These are phyloP conservation scores for Exophiala phaeomuriformis DNA, from an alignment of 2,329 filamentous ascomycete species.

Conservation along the genomic window DNA sequence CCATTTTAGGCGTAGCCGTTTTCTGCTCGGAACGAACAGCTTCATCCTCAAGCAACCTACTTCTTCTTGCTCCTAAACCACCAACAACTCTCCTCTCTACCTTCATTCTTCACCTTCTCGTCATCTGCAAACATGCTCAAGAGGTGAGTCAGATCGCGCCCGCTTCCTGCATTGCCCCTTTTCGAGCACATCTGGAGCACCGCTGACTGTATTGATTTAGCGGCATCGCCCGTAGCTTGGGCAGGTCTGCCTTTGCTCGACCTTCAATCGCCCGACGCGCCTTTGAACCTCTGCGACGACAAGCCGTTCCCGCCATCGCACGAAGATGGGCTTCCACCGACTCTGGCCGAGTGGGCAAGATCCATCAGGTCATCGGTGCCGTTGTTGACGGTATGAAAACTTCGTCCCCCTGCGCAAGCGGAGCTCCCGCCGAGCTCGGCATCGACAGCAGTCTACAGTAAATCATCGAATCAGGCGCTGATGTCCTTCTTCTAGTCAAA, in stretches of 20 bases:
- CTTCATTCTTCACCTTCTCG: slow-evolving; percentile 17
- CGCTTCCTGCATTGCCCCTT: slow-evolving; percentile 9
- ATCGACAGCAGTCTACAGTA: slow-evolving; percentile 24
- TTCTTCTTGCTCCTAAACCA: slow-evolving; percentile 18
- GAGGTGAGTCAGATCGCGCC: slow-evolving; percentile 43
- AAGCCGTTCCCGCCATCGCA: slow-evolving; percentile 51
- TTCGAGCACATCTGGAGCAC: slow-evolving; percentile 35
- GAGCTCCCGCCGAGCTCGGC: slow-evolving; percentile 34
- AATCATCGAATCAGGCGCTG: slow-evolving; percentile 14
- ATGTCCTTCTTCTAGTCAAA: slow-evolving; percentile 61
- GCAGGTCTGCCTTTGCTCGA: slow-evolving; percentile 51
- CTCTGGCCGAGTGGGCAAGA: slow-evolving; percentile 53
- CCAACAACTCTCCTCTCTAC: slow-evolving; percentile 22
- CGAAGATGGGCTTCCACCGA: slow-evolving; percentile 58
- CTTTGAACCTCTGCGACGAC: slow-evolving; percentile 51
- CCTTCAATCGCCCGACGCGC: slow-evolving; percentile 50
- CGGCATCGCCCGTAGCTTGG: slow-evolving; percentile 59
- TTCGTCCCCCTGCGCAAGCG: slow-evolving; percentile 32
- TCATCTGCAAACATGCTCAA: slow-evolving; percentile 51
- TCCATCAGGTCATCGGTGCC: slow-evolving; percentile 89
- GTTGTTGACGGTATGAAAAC: slow-evolving; percentile 82
- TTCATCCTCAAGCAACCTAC: slow-evolving; percentile 9
- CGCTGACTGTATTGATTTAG: slow-evolving; percentile 36
- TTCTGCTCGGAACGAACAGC: slow-evolving; percentile 7
- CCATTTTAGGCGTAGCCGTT: slow-evolving; percentile 9